phyloP scores from a whole-genome alignment of 495 filamentous ascomycete species.

The Annulohypoxylon stygium region DNA sequence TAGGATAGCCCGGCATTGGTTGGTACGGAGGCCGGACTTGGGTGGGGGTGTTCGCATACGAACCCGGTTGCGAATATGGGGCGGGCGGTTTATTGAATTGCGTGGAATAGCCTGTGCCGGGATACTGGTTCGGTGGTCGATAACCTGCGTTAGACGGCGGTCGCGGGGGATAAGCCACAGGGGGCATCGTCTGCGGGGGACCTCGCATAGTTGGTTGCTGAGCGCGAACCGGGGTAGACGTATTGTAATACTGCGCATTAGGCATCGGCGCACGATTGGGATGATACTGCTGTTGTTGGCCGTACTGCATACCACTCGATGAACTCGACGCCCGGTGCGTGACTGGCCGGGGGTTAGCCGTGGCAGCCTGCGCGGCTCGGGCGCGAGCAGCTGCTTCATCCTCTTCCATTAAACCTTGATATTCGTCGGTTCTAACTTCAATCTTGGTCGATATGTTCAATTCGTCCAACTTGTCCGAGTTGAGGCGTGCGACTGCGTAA shows the following conservation, averaged over 20 bases:
- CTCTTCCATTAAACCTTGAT: slow-evolving; percentile 87
- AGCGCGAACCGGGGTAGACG: slow-evolving; percentile 58
- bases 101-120: slow-evolving; percentile 49
- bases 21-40: slow-evolving; percentile 51
- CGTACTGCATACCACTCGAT: slow-evolving; percentile 51
- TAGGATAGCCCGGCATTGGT: slow-evolving; percentile 55
- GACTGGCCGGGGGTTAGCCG: slow-evolving; percentile 52
- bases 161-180: slow-evolving; percentile 48
- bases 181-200: slow-evolving; percentile 48
- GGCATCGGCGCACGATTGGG: slow-evolving; percentile 56
- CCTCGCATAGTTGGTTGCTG: slow-evolving; percentile 46
- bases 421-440: slow-evolving; percentile 75
- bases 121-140: slow-evolving; percentile 46
- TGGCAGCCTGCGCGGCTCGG: slow-evolving; percentile 54
- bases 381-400: slow-evolving; percentile 70
- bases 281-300: slow-evolving; percentile 58
- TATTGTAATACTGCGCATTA: slow-evolving; percentile 55
- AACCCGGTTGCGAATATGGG: slow-evolving; percentile 51
- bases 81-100: slow-evolving; percentile 47
- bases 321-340: slow-evolving; percentile 57
- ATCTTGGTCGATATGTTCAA: slow-evolving; percentile 88
- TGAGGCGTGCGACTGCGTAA: slow-evolving; percentile 85
- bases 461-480: slow-evolving; percentile 84
- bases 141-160: slow-evolving; percentile 47
- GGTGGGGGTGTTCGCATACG: slow-evolving; percentile 47